Percentiles rank a stretch among this genome's conserved stretches.
These are phyloP conservation scores for Cephaloascus albidus DNA, from an alignment of 805 yeast genomes.

Conservation along the genomic window DNA sequence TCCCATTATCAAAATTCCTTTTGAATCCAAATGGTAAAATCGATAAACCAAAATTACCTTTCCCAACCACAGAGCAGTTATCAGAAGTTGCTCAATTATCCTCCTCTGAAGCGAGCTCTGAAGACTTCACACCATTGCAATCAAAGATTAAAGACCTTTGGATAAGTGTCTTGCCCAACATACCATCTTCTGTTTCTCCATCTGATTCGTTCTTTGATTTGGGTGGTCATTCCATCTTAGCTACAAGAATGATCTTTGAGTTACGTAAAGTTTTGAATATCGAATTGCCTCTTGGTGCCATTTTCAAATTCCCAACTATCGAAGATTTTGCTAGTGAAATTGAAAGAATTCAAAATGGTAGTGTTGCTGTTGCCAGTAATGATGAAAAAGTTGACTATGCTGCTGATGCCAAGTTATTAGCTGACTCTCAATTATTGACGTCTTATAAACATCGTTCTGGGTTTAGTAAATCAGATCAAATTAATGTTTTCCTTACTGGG, in stretches of 20 bases:
- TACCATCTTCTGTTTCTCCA: conserved; percentile 68
- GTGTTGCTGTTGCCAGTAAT: conserved; percentile 29
- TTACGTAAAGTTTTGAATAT: conserved; percentile 69
- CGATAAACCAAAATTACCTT: conserved; percentile 93
- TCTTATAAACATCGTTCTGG: conserved; percentile 35
- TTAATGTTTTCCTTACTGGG: conserved; percentile 84
- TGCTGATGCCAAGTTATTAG: conserved; percentile 60
- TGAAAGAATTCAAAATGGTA: conserved; percentile 43
- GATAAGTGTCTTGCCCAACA: conserved; percentile 76
- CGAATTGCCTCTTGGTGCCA: conserved; percentile 82
- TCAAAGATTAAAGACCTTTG: conserved; percentile 69
- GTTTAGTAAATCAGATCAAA: conserved; percentile 20
- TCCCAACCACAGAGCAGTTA: conserved; percentile 85
- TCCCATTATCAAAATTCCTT: conserved; percentile 80
- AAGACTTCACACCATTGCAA: conserved; percentile 57
- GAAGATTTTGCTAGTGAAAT: conserved; percentile 69
- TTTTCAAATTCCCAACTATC: conserved; percentile 85
- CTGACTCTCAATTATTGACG: conserved; percentile 26
- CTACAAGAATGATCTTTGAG: conserved; percentile 94
- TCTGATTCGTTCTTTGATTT: conserved; percentile 91
- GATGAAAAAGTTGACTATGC: conserved; percentile 41
- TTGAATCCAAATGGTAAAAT: conserved; percentile 97
- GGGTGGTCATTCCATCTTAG: conserved; percentile 96
- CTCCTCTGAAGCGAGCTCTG: conserved; percentile 28
- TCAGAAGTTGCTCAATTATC: conserved; percentile 58